These are phyloP conservation scores for Pyrenophora graminea DNA, from an alignment of 2,329 filamentous ascomycete genomes.

Conservation along the genomic window DNA sequence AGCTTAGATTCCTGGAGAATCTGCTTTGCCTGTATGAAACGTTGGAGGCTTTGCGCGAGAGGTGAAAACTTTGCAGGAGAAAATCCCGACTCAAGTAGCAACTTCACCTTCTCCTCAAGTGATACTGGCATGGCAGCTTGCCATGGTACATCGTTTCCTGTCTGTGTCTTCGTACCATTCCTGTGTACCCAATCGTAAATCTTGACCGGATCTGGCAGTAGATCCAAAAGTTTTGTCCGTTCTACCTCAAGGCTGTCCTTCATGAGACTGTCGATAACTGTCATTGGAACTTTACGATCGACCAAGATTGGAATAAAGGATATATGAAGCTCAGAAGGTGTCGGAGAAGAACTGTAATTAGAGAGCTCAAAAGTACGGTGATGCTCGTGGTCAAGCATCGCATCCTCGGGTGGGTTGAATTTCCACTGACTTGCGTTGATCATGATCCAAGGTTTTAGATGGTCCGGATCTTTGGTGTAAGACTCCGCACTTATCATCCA, in stretches of 20 bases:
- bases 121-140: conserved; percentile 32
- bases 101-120: conserved; percentile 32
- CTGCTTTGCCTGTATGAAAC: conserved; percentile 58
- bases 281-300: conserved; percentile 58
- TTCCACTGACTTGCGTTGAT: conserved; percentile 70
- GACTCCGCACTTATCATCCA: conserved; percentile 66
- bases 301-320: conserved; percentile 72
- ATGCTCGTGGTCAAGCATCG: conserved; percentile 40
- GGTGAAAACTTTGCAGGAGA: conserved; percentile 54
- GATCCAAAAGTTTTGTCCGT: conserved; percentile 57
- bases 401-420: conserved; percentile 59
- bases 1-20: conserved; percentile 59
- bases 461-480: conserved; percentile 48
- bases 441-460: conserved; percentile 64
- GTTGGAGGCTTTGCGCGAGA: conserved; percentile 55
- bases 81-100: conserved; percentile 58
- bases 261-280: conserved; percentile 57
- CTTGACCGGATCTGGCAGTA: conserved; percentile 61
- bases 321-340: conserved; percentile 63
- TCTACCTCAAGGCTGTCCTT: conserved; percentile 56
- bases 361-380: conserved; percentile 70
- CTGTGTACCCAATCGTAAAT: conserved; percentile 50
- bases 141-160: conserved; percentile 19
- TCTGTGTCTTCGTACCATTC: conserved; percentile 39
- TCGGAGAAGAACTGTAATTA: conserved; percentile 53